Evolutionary conservation across 495 filamentous ascomycete genomes (phyloP).

Genomic region (Monascus purpureus): DNA sequence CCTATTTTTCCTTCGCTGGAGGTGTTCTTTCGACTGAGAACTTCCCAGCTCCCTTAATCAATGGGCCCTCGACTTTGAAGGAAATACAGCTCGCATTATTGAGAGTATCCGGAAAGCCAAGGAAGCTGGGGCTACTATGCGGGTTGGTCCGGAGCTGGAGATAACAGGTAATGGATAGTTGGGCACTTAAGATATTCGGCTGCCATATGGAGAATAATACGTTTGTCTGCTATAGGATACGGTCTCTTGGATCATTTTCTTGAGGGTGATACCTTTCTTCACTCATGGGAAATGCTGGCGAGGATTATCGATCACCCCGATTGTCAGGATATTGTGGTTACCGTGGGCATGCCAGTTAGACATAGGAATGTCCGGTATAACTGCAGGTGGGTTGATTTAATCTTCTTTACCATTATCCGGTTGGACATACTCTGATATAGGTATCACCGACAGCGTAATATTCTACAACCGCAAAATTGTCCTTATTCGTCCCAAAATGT

Average conservation of each 20-base stretch:
- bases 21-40: conserved; percentile 4
- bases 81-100: conserved; percentile 63
- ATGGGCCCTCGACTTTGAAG: conserved; percentile 68
- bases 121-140: conserved; percentile 49
- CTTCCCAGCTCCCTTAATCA: conserved; percentile 25
- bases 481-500: conserved; percentile 73
- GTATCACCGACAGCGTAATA: too few species aligned
- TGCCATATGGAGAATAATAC: too few species aligned
- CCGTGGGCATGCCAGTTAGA: conserved; percentile 52
- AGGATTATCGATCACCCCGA: conserved; percentile 47
- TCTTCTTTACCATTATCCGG: too few species aligned
- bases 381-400: conserved; percentile 57
- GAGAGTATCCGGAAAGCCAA: conserved; percentile 63
- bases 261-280: conserved; percentile 38
- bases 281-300: conserved; percentile 60
- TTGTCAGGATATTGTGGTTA: conserved; percentile 65
- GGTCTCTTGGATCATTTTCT: conserved; percentile 58
- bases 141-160: conserved; percentile 65
- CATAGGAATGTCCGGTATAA: conserved; percentile 65
- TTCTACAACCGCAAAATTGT: conserved; percentile 53
- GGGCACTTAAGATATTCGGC: too few species aligned
- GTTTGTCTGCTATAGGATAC: too few species aligned
- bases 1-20: neutral
- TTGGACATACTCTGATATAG: too few species aligned
- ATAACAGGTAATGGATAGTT: conserved; percentile 30